Base-by-base conservation (phyloP, 2,329 filamentous ascomycete species). In the Colletotrichum costaricense region DNA sequence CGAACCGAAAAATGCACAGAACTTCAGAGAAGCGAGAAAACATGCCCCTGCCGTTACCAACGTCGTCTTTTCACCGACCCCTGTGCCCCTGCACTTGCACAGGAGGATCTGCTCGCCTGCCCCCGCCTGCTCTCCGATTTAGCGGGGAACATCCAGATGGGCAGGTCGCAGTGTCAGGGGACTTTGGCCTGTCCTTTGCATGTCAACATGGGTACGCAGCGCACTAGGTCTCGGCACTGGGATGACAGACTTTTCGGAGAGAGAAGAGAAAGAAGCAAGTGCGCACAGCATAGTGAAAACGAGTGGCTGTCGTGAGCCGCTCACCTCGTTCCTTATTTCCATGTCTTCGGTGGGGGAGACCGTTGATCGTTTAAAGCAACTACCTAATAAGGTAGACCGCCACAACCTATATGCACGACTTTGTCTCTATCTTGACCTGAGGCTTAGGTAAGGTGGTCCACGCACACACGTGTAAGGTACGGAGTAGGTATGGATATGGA, bases 51-150 rank as follows among this genome's bases (percentile, higher is more conserved):
- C 42, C 33, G 6, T 35, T 65, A 52, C 28, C 33, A 11, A 7
- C 30, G n/a, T 38, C 35, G 52, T 65, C 46, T 56, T 56, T 22
- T 35, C 22, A 16, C 62, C 46, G 22, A 55, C 70, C 70, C 55
- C 30, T 69, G 60, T 60, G 46, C 70, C 70, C 55, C 30, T 69
- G 60, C 67, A 28, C 67, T 28, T 49, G 67, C 46, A 24, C 33
- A 46, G 56, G 62, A 38, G 67, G 67, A 55, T 49, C 67, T 65
- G 49, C 42, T 73, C 35, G 49, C 64, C 30, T 35, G 35, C 22
- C 60, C 59, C 71, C 67, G 67, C 60, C 58, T 38, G 56, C 55
- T 38, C 56, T 56, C 67, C 67, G 70, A 70, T 73, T 65, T 69
- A 70, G 70, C 46, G 71, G 71, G 67, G 56, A 70, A 58, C 19